phyloP scores from a whole-genome alignment of 352 stramenopile species.

The Phytopythium helicoides region DNA sequence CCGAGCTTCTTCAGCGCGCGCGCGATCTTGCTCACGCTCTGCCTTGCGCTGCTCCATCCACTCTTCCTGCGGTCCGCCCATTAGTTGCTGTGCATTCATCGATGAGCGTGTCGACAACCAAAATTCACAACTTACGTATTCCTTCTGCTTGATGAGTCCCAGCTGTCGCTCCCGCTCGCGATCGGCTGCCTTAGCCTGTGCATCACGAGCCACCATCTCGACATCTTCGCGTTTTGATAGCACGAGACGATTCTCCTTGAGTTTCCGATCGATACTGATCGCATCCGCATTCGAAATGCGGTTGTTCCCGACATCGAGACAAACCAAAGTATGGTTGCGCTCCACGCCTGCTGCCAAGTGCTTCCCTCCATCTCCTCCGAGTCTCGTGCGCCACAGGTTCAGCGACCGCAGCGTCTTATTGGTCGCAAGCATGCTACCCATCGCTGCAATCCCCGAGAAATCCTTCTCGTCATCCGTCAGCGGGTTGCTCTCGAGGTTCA shows the following conservation, averaged over 20 bases:
- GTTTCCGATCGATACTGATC: constrained; percentile 38
- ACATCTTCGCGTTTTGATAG: constrained; percentile 41
- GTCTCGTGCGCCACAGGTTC: constrained; percentile 73
- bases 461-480: constrained; percentile 79
- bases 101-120: background rate
- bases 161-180: constrained; percentile 50
- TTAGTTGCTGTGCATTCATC: no score
- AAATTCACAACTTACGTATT: constrained; percentile 37
- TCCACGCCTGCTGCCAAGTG: constrained; percentile 54
- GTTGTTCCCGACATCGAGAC: constrained; percentile 83
- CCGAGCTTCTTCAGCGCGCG: constrained; percentile 43
- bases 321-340: constrained; percentile 55
- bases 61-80: constrained; percentile 33
- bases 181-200: constrained; percentile 48
- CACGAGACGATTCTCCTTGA: constrained; percentile 49
- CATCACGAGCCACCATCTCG: constrained; percentile 40
- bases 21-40: constrained; percentile 49
- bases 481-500: constrained; percentile 79
- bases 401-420: constrained; percentile 66
- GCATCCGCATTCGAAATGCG: constrained; percentile 53
- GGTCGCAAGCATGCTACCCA: constrained; percentile 50
- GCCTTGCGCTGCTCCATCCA: constrained; percentile 78
- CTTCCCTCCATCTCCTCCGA: constrained; percentile 65
- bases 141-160: constrained; percentile 39
- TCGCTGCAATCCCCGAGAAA: constrained; percentile 51